Evolutionary conservation across 768 basidiomycete genomes (phyloP), one percentile per base, ranked within the genome.

Genomic region (Boletus rufocinnamomeus): DNA sequence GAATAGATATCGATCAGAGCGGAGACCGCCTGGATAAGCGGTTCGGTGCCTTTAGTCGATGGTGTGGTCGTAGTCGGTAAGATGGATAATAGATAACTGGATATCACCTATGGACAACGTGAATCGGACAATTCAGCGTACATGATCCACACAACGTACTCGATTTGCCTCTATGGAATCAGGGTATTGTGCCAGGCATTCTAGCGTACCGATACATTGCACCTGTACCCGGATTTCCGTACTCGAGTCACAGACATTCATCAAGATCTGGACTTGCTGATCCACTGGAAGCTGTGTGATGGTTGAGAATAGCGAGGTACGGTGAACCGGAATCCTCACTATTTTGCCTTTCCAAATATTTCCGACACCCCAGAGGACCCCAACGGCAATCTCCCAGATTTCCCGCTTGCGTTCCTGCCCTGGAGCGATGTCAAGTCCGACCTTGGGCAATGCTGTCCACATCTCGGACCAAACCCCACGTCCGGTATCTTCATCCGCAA

Each of bases 1-100:
- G 94, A 92, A 71, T 90, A 98, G 52, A 96, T 92, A 69, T 97
- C 95, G 57, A 97, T 91, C 46, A 97, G 77, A 27, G 90, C 90
- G 16, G 94, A 93, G 10, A 83, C 78, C 2, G 85, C 84, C 66
- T 95, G 91, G 27, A 97, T 80, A 52, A 89, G 77, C 0, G 88
- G 81, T 69, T 95, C 92, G 0, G 84, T 82, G 54, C 79, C 81
- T 53, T 76, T 74, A 23, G 77, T 68, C 6, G 82, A 77, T 1
- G 78, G 69, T 0, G 69, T 65, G 13, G 62, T 60, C 6, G 72
- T 64, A 5, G 77, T 76, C 7, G 86, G 83, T 16, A 91, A 76
- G 21, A 88, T 72, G 19, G 84, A 83, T n/a, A 93, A 67, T 14
- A 93, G 68, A 69, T 88, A 90, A 43, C 76, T 70, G 4, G 89